phyloP scores from a whole-genome alignment of 441 rosid species.

The Gossypium schwendimanii region DNA sequence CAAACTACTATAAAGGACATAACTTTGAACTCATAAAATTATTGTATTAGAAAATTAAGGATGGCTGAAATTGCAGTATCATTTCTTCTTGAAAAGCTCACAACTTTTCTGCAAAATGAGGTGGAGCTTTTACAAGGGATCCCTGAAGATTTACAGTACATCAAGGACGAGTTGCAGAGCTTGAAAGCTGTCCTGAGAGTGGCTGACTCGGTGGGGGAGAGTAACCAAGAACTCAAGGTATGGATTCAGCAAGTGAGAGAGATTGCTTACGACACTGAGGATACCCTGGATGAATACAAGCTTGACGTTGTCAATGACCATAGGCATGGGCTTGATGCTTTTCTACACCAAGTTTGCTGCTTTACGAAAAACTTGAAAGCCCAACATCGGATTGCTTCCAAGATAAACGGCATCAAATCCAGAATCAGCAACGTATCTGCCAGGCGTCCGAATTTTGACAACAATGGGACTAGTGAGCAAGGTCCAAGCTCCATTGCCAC shows the following conservation, averaged over 20 bases:
- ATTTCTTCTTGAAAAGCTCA: slow-evolving; percentile 24
- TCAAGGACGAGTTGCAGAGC: slow-evolving; percentile 29
- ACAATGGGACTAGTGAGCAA: slow-evolving; percentile 17
- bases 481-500: slow-evolving; percentile 15
- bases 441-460: slow-evolving; percentile 20
- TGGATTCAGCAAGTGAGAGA: slow-evolving; percentile 44
- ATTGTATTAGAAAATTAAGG: not conserved
- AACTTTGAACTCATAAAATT: not conserved
- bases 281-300: slow-evolving; percentile 39
- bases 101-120: slow-evolving; percentile 15
- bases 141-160: slow-evolving; percentile 22
- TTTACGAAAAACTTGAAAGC: slow-evolving; percentile 26
- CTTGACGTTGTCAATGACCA: slow-evolving; percentile 15
- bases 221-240: slow-evolving; percentile 32
- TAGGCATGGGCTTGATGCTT: slow-evolving; percentile 10
- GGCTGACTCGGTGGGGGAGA: slow-evolving; percentile 31
- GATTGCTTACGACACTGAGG: slow-evolving; percentile 36
- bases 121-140: slow-evolving; percentile 19
- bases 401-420: slow-evolving; percentile 18
- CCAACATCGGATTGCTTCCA: slow-evolving; percentile 25
- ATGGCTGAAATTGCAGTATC: slow-evolving; percentile 50
- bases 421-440: slow-evolving; percentile 21
- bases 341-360: slow-evolving; percentile 14
- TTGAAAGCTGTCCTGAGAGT: slow-evolving; percentile 29
- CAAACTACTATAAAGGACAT: not conserved